Conservation (phyloP, 768 basidiomycete species). For the Mycena indigotica region DNA sequence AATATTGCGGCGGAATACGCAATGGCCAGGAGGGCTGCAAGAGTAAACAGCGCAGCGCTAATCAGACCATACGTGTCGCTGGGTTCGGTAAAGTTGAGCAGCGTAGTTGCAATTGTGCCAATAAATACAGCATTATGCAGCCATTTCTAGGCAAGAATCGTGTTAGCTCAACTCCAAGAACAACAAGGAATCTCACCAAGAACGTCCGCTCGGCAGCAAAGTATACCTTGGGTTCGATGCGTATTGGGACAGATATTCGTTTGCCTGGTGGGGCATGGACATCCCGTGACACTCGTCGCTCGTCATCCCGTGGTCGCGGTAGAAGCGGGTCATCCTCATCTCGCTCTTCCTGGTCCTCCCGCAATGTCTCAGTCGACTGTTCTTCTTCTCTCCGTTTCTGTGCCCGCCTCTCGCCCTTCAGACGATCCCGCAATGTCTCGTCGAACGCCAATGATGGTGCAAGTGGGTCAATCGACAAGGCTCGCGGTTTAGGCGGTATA, state of each 20-base stretch:
- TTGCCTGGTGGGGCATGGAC: slow-evolving; percentile 76
- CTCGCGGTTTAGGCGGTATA: slow-evolving; percentile 30
- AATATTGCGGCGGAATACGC: slow-evolving; percentile 85
- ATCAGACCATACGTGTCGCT: slow-evolving; percentile 79
- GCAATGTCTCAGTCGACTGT: slow-evolving; percentile 6
- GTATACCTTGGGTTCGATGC: slow-evolving; percentile 97
- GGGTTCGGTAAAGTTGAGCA: slow-evolving; percentile 81
- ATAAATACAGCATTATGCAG: slow-evolving; percentile 84
- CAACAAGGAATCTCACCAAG: no score
- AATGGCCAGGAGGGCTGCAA: slow-evolving; percentile 86
- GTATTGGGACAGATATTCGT: slow-evolving; percentile 89
- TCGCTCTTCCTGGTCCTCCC: slow-evolving; percentile 25
- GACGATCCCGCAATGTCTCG: slow-evolving; percentile 72
- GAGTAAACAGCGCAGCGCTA: slow-evolving; percentile 85
- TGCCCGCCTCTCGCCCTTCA: slow-evolving; percentile 51
- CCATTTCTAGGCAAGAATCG: slow-evolving; percentile 79
- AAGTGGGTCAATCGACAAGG: slow-evolving; percentile 82
- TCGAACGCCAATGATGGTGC: slow-evolving; percentile 83
- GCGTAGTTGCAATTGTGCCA: slow-evolving; percentile 85
- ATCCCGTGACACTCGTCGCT: slow-evolving; percentile 15
- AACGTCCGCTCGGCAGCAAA: slow-evolving; percentile 96
- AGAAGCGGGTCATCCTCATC: slow-evolving; percentile 55
- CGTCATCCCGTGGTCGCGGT: slow-evolving; percentile 54
- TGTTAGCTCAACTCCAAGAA: slow-evolving; percentile 7
- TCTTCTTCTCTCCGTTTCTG: slow-evolving; percentile 7